Evolutionary conservation across 2,329 filamentous ascomycete genomes (phyloP), one percentile per base, ranked within the genome.

Genomic region (Penicillium sp.): DNA sequence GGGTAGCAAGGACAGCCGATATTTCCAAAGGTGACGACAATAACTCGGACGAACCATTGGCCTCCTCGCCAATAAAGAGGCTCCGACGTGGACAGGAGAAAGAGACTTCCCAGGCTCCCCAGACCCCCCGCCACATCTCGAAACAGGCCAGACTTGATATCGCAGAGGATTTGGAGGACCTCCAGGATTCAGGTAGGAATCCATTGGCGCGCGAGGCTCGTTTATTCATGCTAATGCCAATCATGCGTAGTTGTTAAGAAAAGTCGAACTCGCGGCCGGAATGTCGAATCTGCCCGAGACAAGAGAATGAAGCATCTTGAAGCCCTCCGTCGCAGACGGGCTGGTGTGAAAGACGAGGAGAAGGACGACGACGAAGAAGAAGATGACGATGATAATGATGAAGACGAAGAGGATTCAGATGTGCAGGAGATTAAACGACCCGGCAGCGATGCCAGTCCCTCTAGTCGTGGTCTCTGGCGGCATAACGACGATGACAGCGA

Each of bases 131-230:
- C 27, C 59, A 58, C 13, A 58, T 60, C 35, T 57, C 57, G 9
- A 58, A 70, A 21, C 70, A 77, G 58, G 73, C 75, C 53, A 66
- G 70, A 49, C 66, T 76, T 21, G 79, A 81, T 58, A 59, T 81
- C 2, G 71, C 77, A 38, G 78, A 79, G 50, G 79, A 81, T 60
- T 63, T 81, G 5, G 69, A 73, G 50, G 77, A 78, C 57, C 70
- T 81, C 4, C 72, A 75, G 45, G 77, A 78, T 58, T 80, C 78
- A 50, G 73, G 76, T 75, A 71, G 47, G 53, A 15, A 17, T 15
- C 33, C 12, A 33, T 39, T 13, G 15, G 3, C 15, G 1, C 4
- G 12, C 5, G 4, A 25, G n/a, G 8, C 9, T 19, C 2, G 8
- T 38, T 53, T 6, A 23, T 7, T 7, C 12, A 48, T 42, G 21